phyloP scores from a whole-genome alignment of 768 basidiomycete species.

The Boletus coccyginus region DNA sequence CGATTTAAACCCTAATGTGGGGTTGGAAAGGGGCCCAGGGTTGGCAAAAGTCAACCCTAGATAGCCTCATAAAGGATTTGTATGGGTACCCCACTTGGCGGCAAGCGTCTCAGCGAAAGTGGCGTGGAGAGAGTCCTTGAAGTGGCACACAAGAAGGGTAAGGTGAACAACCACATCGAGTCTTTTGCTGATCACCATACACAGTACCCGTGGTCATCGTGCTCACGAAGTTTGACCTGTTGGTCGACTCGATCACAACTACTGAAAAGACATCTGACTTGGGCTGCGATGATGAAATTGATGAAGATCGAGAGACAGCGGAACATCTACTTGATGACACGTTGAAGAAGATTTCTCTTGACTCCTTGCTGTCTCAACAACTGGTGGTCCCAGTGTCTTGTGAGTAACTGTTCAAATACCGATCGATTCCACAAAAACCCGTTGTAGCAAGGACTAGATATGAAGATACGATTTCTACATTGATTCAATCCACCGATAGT shows the following conservation, averaged over 20 bases:
- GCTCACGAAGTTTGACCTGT: conserved; percentile 4
- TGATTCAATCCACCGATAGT: conserved; percentile 3
- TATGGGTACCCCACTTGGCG: conserved; percentile 1
- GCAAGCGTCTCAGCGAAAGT: conserved; percentile 6
- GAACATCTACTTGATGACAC: neutral
- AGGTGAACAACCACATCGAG: neutral
- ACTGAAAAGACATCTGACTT: too few species aligned
- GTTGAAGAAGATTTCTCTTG: neutral
- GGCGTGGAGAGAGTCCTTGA: conserved; percentile 8
- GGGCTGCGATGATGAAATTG: neutral
- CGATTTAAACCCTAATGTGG: too few species aligned
- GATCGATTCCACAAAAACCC: neutral
- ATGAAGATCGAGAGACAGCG: conserved; percentile 1
- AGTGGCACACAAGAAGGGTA: conserved; percentile 4
- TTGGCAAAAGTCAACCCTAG: too few species aligned
- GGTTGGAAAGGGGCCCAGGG: too few species aligned
- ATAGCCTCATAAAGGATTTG: conserved; percentile 1
- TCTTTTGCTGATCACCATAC: neutral
- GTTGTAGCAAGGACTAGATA: neutral
- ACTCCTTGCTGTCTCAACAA: conserved; percentile 4
- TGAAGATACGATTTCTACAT: neutral
- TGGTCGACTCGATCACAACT: neutral
- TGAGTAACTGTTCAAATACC: neutral
- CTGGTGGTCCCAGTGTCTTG: neutral
- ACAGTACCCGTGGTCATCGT: conserved; percentile 5